A percentile compares a stretch with the other conserved stretches of the same genome.
Evolutionary conservation across 1,139 yeast genomes (phyloP).

Genomic region (Zhuliangozyma blackwelliae): DNA sequence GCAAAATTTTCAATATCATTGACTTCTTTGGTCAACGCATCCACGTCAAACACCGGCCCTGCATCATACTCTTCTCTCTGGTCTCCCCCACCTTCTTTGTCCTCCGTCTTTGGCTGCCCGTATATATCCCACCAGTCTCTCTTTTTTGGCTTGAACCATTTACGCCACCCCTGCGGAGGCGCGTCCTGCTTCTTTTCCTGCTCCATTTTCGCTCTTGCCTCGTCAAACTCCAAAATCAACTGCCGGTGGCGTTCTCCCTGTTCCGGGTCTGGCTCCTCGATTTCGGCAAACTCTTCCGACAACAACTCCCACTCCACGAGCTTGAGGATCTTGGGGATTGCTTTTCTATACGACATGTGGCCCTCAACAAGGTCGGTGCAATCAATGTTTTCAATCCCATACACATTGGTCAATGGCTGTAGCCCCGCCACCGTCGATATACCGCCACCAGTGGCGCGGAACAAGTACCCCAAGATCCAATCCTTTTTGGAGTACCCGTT

Average conservation of each 20-base stretch:
- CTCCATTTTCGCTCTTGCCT: constrained; percentile 63
- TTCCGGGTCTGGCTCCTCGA: constrained; percentile 94
- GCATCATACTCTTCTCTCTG: constrained; percentile 12
- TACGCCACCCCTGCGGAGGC: constrained; percentile 48
- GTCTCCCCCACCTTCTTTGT: constrained; percentile 7
- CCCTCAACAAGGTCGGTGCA: constrained; percentile 87
- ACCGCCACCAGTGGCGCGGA: constrained; percentile 95
- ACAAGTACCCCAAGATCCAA: constrained; percentile 94
- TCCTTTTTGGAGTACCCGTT: constrained; percentile 91
- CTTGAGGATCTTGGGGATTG: constrained; percentile 77
- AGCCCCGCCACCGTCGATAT: constrained; percentile 86
- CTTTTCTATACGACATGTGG: constrained; percentile 94
- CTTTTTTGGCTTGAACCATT: constrained; percentile 72
- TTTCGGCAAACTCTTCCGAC: constrained; percentile 89
- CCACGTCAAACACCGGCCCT: constrained; percentile 40
- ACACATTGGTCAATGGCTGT: constrained; percentile 61
- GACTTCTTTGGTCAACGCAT: constrained; percentile 44
- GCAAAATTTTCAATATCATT: constrained; percentile 37
- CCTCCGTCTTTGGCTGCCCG: constrained; percentile 24
- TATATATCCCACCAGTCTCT: constrained; percentile 88
- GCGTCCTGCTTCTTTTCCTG: constrained; percentile 28
- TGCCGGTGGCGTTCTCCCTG: constrained; percentile 77
- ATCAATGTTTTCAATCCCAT: constrained; percentile 78
- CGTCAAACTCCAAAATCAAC: constrained; percentile 77
- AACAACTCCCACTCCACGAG: constrained; percentile 75